phyloP scores from a whole-genome alignment of 2,329 filamentous ascomycete genomes.

The Colletotrichum ledebouriae region DNA sequence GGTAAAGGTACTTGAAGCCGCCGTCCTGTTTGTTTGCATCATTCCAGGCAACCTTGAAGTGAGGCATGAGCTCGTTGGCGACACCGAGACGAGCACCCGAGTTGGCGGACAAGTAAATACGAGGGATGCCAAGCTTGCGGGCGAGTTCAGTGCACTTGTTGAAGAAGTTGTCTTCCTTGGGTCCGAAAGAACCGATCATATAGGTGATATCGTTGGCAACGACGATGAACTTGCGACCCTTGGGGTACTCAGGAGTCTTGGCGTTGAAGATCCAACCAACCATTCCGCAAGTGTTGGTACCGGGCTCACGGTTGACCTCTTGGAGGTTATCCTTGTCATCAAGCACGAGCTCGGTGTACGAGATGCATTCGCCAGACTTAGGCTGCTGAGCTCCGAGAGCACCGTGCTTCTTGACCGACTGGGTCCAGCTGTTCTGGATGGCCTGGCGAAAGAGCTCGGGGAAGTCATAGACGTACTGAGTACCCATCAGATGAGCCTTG shows the following conservation, averaged over 20 bases:
- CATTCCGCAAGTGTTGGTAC: conserved; percentile 97
- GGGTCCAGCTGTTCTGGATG: conserved; percentile 93
- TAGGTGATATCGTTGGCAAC: conserved; percentile 99
- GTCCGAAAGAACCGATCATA: conserved; percentile 98
- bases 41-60: conserved; percentile 98
- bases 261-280: conserved; percentile 97
- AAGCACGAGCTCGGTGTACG: conserved; percentile 93
- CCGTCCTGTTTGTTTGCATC: conserved; percentile 82
- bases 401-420: conserved; percentile 80
- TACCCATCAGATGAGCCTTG: conserved; percentile 99
- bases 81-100: conserved; percentile 97
- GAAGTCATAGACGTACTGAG: conserved; percentile 99
- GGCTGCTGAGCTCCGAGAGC: conserved; percentile 85
- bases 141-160: conserved; percentile 98
- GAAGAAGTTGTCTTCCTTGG: conserved; percentile 98
- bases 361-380: conserved; percentile 88
- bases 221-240: conserved; percentile 92
- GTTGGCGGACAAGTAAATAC: conserved; percentile 98
- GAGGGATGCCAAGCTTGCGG: conserved; percentile 92
- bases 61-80: conserved; percentile 95
- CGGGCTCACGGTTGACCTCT: conserved; percentile 94
- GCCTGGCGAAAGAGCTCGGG: conserved; percentile 98
- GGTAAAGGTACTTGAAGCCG: conserved; percentile 97
- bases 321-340: conserved; percentile 93
- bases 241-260: conserved; percentile 94